Base-by-base conservation (phyloP, 495 filamentous ascomycete species). In the Daldinia caldariorum region DNA sequence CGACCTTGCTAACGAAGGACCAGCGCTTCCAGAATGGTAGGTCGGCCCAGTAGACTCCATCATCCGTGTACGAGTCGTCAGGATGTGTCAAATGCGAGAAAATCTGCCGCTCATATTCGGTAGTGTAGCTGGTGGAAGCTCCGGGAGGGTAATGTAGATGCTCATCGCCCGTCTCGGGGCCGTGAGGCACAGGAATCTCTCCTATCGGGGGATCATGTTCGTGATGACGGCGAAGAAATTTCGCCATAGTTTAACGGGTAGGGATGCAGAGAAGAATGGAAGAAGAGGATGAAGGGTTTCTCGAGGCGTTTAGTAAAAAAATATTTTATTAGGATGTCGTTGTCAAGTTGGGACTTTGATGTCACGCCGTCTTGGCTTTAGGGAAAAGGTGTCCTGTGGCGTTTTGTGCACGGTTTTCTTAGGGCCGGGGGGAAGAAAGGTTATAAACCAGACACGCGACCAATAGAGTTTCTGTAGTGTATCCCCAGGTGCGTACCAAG, bases 31-130 rank as follows among this genome's bases (percentile, higher is more conserved):
- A 63, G 45, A 92, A 70, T 16, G 87, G 86, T 51, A 97, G 79
- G 79, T 97, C 94, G 10, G 92, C 94, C 92, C 92, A 97, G 83
- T 97, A 97, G 61, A 85, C 82, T 61, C 94, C 93, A n/a, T 94
- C 85, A 31, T 77, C 74, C 50, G 89, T 90, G 78, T 94, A 97
- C 74, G 85, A 89, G 80, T 97, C 94, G 68, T 94, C 91, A 4
- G 93, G 94, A 29, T 88, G 89, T 63, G 93, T 89, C 41, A 94
- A 78, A 34, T 87, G 83, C 69, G 88, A 82, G 80, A 96, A 94
- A 63, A 92, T 91, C 69, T 84, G 84, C 73, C 82, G 87, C 81
- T 94, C 91, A 56, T 89, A 80, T 6, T 84, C 77, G 69, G 83
- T 85, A 9, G 75, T 67, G 65, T 75, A 75, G 45, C 39, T 66